Base-by-base conservation (phyloP, 1,284 basidiomycete species). In the Cryptococcus sp. region DNA sequence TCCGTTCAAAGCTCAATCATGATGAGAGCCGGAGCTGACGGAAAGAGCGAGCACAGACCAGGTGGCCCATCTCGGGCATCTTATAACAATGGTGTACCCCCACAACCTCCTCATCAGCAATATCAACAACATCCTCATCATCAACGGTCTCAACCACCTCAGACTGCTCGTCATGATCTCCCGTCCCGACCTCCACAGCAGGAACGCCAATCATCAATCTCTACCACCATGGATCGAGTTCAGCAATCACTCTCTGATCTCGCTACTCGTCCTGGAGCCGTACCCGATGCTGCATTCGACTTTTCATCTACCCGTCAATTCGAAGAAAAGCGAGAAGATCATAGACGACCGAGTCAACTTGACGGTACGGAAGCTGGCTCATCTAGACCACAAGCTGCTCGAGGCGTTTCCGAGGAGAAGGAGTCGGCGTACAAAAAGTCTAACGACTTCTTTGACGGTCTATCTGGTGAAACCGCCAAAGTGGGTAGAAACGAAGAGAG, bases 241-340 rank as follows among this genome's bases (percentile, higher is more conserved):
- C 69, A 72, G 48, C 62, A 64, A 25, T 70, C 69, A 7, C 46
- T 73, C 23, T 61, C 65, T 1, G 66, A 69, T 19, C 60, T 71
- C 2, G 52, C 55, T 9, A 53, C 62, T 11, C 52, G 52, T 11
- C 63, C 64, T 10, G 61, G 18, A 7, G 16, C 63, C 19, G 70
- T 72, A 0, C 72, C 72, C 2, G 66, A 72, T 49, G 61, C 70
- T 19, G 69, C 70, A 46, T 73, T 73, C 46, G 72, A 73, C 49
- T 73, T 73, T 43, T 52, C 57, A 10, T 66, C 66, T 9, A 72
- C 53, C 39, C 62, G 66, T 43, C 52, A 53, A 31, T 66, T 73
- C 48, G 61, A 72, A 52, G 63, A 66, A 49, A 65, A 70, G 48
- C 54, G 66, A 21, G 57, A 61, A 44, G 61, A 21, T 24, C 34